Evolutionary conservation across 202 grass and related monocot genomes (phyloP).

Genomic region (Eragrostis tef): DNA sequence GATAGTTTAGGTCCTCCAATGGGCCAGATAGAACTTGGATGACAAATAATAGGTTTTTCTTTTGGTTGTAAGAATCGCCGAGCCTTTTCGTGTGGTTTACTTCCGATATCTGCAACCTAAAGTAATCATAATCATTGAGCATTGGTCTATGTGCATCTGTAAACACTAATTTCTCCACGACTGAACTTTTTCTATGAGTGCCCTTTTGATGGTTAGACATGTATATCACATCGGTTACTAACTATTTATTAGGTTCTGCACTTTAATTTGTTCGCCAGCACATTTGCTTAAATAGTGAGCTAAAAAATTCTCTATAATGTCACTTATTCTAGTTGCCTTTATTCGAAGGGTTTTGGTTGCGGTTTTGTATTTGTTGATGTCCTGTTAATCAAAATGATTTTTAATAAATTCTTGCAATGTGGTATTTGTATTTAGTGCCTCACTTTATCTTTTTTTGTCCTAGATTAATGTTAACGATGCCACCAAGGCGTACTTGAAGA

Average conservation of each 20-base stretch:
- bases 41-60: not conserved
- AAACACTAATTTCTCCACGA: not conserved
- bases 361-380: not conserved
- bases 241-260: conserved; percentile 7
- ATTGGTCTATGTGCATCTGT: not conserved
- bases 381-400: conserved; percentile 12
- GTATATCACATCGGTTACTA: not conserved
- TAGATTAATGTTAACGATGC: conserved; percentile 94
- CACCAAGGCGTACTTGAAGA: conserved; percentile 88
- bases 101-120: not conserved
- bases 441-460: conserved; percentile 38
- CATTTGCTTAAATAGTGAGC: not conserved
- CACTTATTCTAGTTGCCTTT: conserved; percentile 6
- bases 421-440: conserved; percentile 12
- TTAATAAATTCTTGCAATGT: conserved; percentile 5
- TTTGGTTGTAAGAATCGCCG: not conserved
- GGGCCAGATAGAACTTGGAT: conserved; percentile 37
- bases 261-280: not conserved
- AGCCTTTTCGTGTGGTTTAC: not conserved
- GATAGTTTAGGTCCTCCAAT: not conserved
- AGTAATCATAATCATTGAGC: not conserved
- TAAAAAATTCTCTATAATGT: conserved; percentile 5
- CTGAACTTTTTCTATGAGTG: not conserved
- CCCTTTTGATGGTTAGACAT: not conserved
- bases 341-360: not conserved